Evolutionary conservation across 129 eudicot genomes (phyloP).

Genomic region (Flaveria trinervia): DNA sequence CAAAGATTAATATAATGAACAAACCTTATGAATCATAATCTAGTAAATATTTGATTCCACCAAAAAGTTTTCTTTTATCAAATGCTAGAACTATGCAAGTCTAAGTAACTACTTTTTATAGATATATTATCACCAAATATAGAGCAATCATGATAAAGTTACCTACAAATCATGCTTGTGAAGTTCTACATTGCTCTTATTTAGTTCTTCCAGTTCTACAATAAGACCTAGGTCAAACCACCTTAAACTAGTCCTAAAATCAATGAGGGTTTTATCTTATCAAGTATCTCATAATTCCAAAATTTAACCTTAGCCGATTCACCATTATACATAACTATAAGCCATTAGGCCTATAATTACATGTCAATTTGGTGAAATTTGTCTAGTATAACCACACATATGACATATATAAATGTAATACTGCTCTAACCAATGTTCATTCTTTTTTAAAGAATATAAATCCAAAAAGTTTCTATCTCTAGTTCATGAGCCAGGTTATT

Average conservation of each 20-base stretch:
- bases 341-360: too few relatives aligned
- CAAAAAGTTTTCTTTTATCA: too few relatives aligned
- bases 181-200: background rate
- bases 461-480: too few relatives aligned
- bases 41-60: background rate
- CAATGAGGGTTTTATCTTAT: background rate
- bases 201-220: background rate
- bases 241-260: background rate
- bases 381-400: too few relatives aligned
- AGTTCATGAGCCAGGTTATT: too few relatives aligned
- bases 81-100: too few relatives aligned
- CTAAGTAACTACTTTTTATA: background rate
- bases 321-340: background rate
- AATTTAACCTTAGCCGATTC: background rate
- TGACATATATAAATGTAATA: too few relatives aligned
- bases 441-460: too few relatives aligned
- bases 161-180: background rate
- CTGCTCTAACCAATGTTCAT: too few relatives aligned
- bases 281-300: background rate
- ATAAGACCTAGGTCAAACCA: background rate
- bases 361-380: too few relatives aligned
- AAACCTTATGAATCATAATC: background rate
- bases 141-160: background rate
- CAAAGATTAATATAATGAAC: background rate
- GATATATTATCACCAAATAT: background rate